Conservation (phyloP, 208 protist genomes). For the Leishmania turanica region DNA sequence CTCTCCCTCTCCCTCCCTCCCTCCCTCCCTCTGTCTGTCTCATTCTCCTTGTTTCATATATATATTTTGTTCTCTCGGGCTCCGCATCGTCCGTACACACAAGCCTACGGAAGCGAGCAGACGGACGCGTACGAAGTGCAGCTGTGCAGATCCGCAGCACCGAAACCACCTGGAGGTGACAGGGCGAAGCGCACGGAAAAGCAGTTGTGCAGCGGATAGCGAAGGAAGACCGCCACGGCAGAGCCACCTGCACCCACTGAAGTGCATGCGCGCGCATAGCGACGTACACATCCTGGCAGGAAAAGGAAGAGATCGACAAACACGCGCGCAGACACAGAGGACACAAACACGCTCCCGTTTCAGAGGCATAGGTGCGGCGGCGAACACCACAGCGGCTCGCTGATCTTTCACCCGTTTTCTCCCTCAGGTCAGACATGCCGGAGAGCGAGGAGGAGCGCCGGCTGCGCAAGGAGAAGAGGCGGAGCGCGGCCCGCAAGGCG, state of each 20-base stretch:
- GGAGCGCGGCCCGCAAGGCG: constrained; percentile 36
- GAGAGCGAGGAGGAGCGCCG: constrained; percentile 58
- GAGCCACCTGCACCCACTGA: not conserved
- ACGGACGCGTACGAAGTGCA: not conserved
- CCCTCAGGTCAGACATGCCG: not conserved
- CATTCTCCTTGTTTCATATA: not conserved
- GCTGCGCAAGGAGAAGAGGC: constrained; percentile 41
- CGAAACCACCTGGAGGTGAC: not conserved
- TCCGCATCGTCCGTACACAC: not conserved
- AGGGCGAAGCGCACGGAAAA: not conserved
- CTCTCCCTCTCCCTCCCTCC: too few species aligned
- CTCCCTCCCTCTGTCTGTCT: too few species aligned
- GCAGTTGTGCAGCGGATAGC: not conserved
- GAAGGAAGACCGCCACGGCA: not conserved
- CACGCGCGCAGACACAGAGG: too few species aligned
- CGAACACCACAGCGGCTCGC: not conserved
- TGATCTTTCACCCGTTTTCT: not conserved
- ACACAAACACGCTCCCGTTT: not conserved
- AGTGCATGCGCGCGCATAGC: not conserved
- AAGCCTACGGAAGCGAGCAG: not conserved
- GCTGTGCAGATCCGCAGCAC: not conserved
- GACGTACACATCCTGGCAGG: not conserved
- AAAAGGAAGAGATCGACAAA: not conserved
- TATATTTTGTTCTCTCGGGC: not conserved
- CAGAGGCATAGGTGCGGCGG: not conserved